A percentile compares a stretch with the other conserved stretches of the same genome.
phyloP scores from a whole-genome alignment of 2,329 filamentous ascomycete species.

The Colletotrichum echinochloae region DNA sequence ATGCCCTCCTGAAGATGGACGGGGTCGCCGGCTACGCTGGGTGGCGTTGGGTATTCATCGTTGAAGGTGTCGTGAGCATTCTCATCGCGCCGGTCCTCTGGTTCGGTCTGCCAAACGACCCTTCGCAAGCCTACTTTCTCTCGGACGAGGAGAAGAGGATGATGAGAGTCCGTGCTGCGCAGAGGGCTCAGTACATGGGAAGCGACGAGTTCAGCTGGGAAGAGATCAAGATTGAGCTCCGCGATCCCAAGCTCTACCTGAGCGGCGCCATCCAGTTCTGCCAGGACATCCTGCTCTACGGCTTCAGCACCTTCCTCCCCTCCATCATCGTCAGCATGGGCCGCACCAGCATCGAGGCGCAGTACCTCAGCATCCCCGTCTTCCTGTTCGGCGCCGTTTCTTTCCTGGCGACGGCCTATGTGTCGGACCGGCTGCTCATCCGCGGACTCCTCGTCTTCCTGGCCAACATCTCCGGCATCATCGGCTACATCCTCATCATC shows the following conservation, averaged over 20 bases:
- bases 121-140: conserved; percentile 61
- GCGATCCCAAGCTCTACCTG: conserved; percentile 64
- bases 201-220: conserved; percentile 61
- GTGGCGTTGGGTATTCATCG: conserved; percentile 65
- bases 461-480: conserved; percentile 62
- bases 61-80: conserved; percentile 61
- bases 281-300: conserved; percentile 64
- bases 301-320: conserved; percentile 70
- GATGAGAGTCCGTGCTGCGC: conserved; percentile 61
- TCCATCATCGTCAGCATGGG: conserved; percentile 66
- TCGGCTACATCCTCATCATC: conserved; percentile 63
- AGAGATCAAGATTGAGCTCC: conserved; percentile 60
- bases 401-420: conserved; percentile 58
- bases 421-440: conserved; percentile 57
- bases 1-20: conserved; percentile 58
- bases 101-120: conserved; percentile 61
- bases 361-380: conserved; percentile 68
- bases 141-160: conserved; percentile 60
- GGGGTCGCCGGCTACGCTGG: conserved; percentile 52
- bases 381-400: conserved; percentile 61
- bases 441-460: conserved; percentile 64
- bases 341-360: conserved; percentile 62
- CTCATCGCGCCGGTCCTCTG: conserved; percentile 57
- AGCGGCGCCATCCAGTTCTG: conserved; percentile 63
- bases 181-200: conserved; percentile 61